Percentiles rank a stretch among this genome's conserved stretches.
Conservation (phyloP, 345 rosid species). For the Salix koriyanagi region DNA sequence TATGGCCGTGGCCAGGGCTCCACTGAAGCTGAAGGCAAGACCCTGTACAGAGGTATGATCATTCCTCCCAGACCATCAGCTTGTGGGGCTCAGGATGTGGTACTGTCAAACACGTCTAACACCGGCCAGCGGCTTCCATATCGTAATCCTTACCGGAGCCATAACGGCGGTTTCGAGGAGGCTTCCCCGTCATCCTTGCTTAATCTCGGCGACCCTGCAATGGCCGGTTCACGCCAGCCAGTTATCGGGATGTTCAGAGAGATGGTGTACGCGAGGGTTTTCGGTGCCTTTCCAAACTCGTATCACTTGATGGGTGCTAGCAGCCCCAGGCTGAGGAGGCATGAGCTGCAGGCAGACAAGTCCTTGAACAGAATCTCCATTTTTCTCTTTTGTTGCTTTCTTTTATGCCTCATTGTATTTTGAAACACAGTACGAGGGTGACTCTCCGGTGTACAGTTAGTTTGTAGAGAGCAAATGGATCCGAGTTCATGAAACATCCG, state of each 20-base stretch:
- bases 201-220: slow-evolving; percentile 25
- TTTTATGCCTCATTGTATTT: slow-evolving; percentile 80
- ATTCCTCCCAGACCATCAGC: slow-evolving; percentile 82
- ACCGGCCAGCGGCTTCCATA: slow-evolving; percentile 56
- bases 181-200: slow-evolving; percentile 27
- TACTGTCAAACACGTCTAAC: slow-evolving; percentile 12
- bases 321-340: slow-evolving; percentile 62
- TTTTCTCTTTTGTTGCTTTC: slow-evolving; percentile 75
- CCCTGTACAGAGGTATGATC: slow-evolving; percentile 22
- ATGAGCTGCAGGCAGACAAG: slow-evolving; percentile 59
- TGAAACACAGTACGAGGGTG: slow-evolving; percentile 21
- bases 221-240: slow-evolving; percentile 40
- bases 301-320: slow-evolving; percentile 29
- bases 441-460: neutral
- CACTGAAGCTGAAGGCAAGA: slow-evolving; percentile 29
- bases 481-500: neutral
- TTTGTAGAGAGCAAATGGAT: slow-evolving; percentile 1
- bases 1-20: slow-evolving; percentile 66
- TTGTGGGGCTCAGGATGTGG: slow-evolving; percentile 31
- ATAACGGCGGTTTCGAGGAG: slow-evolving; percentile 26
- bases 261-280: slow-evolving; percentile 70
- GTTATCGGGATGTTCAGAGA: slow-evolving; percentile 60
- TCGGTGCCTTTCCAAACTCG: slow-evolving; percentile 57
- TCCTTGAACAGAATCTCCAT: slow-evolving; percentile 73
- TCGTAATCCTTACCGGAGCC: slow-evolving; percentile 52